Conservation (phyloP, 2,329 filamentous ascomycete species). For the Tolypocladium endophyticum region DNA sequence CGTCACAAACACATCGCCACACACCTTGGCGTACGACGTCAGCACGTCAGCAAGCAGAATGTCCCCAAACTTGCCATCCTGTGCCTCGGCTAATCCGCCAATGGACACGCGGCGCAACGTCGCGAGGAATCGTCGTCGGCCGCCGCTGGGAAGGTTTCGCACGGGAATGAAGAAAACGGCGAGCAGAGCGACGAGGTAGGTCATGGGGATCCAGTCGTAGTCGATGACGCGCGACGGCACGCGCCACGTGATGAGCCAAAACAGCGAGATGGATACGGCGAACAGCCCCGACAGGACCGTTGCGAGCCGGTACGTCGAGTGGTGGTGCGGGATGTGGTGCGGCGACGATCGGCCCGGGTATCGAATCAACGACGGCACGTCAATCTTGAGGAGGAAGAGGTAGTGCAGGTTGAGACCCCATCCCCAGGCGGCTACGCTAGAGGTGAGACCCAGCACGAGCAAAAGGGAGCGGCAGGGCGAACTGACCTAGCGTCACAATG, state of each 20-base stretch:
- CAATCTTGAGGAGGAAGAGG: conserved; percentile 69
- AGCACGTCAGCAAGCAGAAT: conserved; percentile 87
- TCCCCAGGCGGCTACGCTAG: conserved; percentile 69
- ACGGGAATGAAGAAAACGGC: conserved; percentile 64
- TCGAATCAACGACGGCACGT: conserved; percentile 75
- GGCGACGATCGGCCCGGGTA: conserved; percentile 68
- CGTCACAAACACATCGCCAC: conserved; percentile 80
- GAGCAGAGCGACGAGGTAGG: conserved; percentile 65
- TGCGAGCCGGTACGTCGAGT: conserved; percentile 78
- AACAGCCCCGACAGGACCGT: conserved; percentile 65
- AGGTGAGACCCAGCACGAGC: neutral
- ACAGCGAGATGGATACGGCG: conserved; percentile 60
- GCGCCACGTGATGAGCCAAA: conserved; percentile 73
- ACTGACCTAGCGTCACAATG: conserved; percentile 71
- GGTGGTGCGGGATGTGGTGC: conserved; percentile 63
- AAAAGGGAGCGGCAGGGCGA: neutral
- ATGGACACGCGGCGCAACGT: conserved; percentile 70
- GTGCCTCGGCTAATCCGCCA: conserved; percentile 75
- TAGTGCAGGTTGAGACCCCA: conserved; percentile 91
- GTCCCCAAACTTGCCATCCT: conserved; percentile 91
- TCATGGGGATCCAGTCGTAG: conserved; percentile 80
- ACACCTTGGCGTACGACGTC: conserved; percentile 87
- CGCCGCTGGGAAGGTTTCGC: conserved; percentile 54
- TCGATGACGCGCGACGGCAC: conserved; percentile 57
- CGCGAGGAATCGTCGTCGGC: conserved; percentile 63